Percentiles rank a stretch among this genome's conserved stretches.
phyloP scores from a whole-genome alignment of 1,284 basidiomycete genomes.

The Uromyces viciae-fabae region DNA sequence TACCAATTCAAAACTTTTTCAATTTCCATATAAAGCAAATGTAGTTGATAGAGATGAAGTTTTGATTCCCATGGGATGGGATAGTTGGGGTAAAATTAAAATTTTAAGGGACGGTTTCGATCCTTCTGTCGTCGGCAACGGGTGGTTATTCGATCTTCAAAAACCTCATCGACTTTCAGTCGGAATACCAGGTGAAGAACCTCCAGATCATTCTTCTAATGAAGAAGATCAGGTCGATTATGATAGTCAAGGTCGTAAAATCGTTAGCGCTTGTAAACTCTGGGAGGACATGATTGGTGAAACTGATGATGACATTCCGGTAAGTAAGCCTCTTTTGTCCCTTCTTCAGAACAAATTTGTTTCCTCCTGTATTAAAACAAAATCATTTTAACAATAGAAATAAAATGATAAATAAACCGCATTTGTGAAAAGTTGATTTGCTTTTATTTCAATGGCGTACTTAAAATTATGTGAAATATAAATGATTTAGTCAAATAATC shows the following conservation, averaged over 20 bases:
- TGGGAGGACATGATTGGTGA: slow-evolving; percentile 46
- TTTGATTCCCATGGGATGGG: slow-evolving; percentile 91
- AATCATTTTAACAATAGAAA: too few species aligned
- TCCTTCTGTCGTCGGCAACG: slow-evolving; percentile 70
- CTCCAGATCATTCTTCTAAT: slow-evolving; percentile 60
- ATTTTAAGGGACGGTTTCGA: slow-evolving; percentile 89
- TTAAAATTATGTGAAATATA: too few species aligned
- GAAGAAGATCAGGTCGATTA: slow-evolving; percentile 60
- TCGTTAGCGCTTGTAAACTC: slow-evolving; percentile 33
- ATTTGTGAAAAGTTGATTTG: too few species aligned
- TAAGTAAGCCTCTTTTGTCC: not conserved
- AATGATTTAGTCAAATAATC: slow-evolving; percentile 3
- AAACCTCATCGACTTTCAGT: slow-evolving; percentile 12
- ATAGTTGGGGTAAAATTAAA: slow-evolving; percentile 92
- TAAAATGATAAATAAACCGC: too few species aligned
- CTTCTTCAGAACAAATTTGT: not conserved
- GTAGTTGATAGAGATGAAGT: slow-evolving; percentile 87
- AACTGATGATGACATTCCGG: slow-evolving; percentile 38
- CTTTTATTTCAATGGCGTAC: too few species aligned
- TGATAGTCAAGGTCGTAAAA: slow-evolving; percentile 58
- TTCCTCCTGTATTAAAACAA: not conserved
- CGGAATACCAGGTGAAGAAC: not conserved
- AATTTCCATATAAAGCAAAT: slow-evolving; percentile 80
- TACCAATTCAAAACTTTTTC: slow-evolving; percentile 66
- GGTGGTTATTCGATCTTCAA: slow-evolving; percentile 65